phyloP scores from a whole-genome alignment of 2,329 filamentous ascomycete genomes.

The Metarhizium humberi region DNA sequence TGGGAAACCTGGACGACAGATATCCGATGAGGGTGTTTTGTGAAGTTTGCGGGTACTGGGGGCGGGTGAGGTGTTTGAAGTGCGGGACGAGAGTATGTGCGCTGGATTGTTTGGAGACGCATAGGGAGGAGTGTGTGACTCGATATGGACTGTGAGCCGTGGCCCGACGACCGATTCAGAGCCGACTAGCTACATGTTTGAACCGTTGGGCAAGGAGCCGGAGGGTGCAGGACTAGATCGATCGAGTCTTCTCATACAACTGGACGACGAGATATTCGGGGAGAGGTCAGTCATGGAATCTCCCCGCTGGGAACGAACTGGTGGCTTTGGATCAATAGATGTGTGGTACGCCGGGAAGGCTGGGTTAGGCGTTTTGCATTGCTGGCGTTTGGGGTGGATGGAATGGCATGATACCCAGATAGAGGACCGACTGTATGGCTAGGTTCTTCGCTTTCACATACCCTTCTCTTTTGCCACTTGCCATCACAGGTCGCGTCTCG shows the following conservation, averaged over 20 bases:
- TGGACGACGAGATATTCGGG: too few species aligned
- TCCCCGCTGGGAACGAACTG: constrained; percentile 3
- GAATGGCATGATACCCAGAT: neutral
- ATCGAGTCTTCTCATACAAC: too few species aligned
- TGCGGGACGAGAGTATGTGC: constrained; percentile 74
- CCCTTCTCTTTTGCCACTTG: too few species aligned
- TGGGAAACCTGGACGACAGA: constrained; percentile 32
- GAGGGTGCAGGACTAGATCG: too few species aligned
- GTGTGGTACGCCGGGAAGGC: too few species aligned
- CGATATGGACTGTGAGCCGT: constrained; percentile 44
- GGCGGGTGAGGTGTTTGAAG: constrained; percentile 63
- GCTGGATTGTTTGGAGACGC: constrained; percentile 61
- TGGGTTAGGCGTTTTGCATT: neutral
- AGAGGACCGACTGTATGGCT: neutral
- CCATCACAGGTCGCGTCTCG: too few species aligned
- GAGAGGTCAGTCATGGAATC: too few species aligned
- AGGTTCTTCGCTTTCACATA: neutral
- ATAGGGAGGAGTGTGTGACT: constrained; percentile 62
- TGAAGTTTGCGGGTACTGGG: constrained; percentile 77
- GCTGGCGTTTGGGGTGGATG: neutral
- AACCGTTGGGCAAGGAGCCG: too few species aligned
- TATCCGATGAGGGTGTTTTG: constrained; percentile 61
- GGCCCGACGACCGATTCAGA: neutral
- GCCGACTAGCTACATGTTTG: neutral
- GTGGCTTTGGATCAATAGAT: neutral